Evolutionary conservation across 225 moss, liverwort and hornwort genomes (phyloP), one percentile per base, ranked within the genome.

Genomic region (Antitrichia curtipendula): DNA sequence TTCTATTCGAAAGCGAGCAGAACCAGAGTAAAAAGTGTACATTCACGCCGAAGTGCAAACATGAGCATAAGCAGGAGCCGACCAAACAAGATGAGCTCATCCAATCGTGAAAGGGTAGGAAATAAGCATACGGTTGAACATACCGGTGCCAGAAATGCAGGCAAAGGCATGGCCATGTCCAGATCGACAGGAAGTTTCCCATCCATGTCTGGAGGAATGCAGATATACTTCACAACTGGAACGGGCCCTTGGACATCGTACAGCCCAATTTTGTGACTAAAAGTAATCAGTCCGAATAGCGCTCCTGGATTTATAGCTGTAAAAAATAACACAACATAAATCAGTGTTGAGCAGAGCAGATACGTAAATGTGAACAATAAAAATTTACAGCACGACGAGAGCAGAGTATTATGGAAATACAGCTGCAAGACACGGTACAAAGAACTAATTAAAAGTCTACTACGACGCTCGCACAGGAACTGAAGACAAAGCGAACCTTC

Each of bases 171-270:
- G 69, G 95, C 94, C 91, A 91, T 94, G 83, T 95, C 97, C 87
- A 97, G 92, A 77, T 96, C 97, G 70, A 96, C 94, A 59, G 97
- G 94, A 82, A 97, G 91, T 90, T 90, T 95, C 47, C 90, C 99
- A 91, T 97, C 97, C 92, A 90, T 93, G 75, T 99, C 97, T 80
- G 97, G 97, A 81, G 99, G 99, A 89, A 99, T 95, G 82, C 96
- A 89, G 64, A 99, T 93, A 88, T 96, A 95, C 89, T 99, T 99
- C 84, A 99, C 96, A 54, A 99, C 95, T 81, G 99, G 97, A 85
- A 97, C 90, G 40, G 99, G 94, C 77, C 99, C 99, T 96, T 97
- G 99, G n/a, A 99, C 93, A 89, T 97, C 99, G 91, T 99, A 99
- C 32, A 99, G 93, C 83, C 99, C 99, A 82, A 99, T 94, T 87